Evolutionary conservation across 805 yeast genomes (phyloP), one percentile per base, ranked within the genome.

Genomic region (Starmerella floris): DNA sequence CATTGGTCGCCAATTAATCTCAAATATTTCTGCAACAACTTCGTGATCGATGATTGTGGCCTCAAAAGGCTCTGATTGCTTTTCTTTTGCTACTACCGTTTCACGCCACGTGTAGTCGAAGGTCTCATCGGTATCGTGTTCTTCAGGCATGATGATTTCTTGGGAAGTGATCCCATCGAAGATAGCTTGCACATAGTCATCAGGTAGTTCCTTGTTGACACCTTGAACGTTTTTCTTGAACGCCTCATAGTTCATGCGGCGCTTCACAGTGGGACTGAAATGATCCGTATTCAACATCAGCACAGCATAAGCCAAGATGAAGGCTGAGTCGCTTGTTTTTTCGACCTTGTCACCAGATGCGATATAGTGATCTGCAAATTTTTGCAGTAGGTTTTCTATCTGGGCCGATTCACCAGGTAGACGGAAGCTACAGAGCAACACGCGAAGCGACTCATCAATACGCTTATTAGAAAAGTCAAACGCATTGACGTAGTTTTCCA

Each of bases 381-480:
- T 67, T 55, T 88, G 96, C 23, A 91, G 79, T 15, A 88, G 74
- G 54, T 95, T 72, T 60, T 91, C 98, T 58, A 91, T 91, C 60
- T 84, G 95, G 56, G 85, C 97, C 0, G 96, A 81, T 62, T 91
- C 99, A 46, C 99, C 99, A 1, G 97, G 97, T 38, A 91, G 68
- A 59, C 98, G 73, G 57, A 91, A 88, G 19, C 81, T 73, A 43
- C 82, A 80, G 51, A 93, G 67, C 46, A 91, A 61, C 43, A 82
- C 69, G 55, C 99, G 72, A 40, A 91, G 66, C 0, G 95, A 95
- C 61, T 88, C 96, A 60, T 91, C 99, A 2, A 93, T 88, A 55
- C 98, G 69, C 52, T 81, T 65, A 17, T 74, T 79, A 30, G 68
- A 65, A 57, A 87, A 87, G 44, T 87, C 88, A 58, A 88, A 79